Conservation (phyloP, 345 rosid genomes). For the Eucalyptus curtisii region DNA sequence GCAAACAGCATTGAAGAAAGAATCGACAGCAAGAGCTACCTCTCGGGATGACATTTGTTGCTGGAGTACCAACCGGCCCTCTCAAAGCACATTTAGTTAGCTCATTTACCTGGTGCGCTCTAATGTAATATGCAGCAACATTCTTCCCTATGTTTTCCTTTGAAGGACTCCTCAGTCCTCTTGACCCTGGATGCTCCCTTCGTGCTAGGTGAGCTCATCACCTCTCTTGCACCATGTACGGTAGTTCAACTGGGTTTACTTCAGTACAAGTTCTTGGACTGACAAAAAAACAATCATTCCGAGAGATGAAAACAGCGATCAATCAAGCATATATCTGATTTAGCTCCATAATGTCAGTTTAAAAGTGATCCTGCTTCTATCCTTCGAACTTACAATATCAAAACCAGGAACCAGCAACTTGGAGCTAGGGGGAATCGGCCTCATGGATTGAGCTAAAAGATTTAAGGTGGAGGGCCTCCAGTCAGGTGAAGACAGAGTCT, state of each 20-base stretch:
- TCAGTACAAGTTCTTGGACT: background rate
- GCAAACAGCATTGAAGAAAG: background rate
- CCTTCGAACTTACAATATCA: background rate
- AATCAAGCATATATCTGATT: background rate
- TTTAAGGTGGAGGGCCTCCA: constrained; percentile 7
- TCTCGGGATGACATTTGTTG: background rate
- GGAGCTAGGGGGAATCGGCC: background rate
- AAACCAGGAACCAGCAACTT: background rate
- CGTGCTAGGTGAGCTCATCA: background rate
- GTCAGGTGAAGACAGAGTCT: constrained; percentile 26
- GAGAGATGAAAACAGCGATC: background rate
- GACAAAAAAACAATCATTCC: background rate
- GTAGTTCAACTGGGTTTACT: background rate
- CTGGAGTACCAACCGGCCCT: background rate
- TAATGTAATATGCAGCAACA: background rate
- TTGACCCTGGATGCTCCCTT: background rate
- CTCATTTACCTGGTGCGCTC: background rate
- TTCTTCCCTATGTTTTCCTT: background rate
- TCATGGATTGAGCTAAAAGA: background rate
- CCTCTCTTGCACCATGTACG: background rate
- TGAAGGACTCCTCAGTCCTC: background rate
- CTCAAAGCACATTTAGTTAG: background rate
- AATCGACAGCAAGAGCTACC: background rate
- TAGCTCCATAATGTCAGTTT: background rate
- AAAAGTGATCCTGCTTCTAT: background rate